Base-by-base conservation (phyloP, 495 filamentous ascomycete genomes). In the Aspergillus avenaceus region DNA sequence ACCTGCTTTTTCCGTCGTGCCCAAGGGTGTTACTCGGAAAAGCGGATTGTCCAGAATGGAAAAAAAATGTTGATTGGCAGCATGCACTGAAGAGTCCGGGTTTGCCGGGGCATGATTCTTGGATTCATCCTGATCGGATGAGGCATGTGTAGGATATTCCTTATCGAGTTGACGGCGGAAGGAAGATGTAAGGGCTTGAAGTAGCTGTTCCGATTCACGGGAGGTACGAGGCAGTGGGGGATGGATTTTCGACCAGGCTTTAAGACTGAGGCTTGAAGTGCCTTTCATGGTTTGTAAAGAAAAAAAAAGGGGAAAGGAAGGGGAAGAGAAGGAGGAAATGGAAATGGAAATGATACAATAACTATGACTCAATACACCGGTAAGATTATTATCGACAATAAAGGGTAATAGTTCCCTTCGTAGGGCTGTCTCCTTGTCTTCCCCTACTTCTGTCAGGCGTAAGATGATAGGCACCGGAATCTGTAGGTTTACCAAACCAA, bases 41-140 rank as follows among this genome's bases (percentile, higher is more conserved):
- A 90, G 71, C 2, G 87, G 86, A 60, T 85, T 86, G n/a, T 77
- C 75, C n/a, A 91, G 74, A 34, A 91, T 83, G 27, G 76, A 71
- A 40, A 76, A 70, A 34, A 91, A 50, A 64, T 86, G 87, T 24
- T 67, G 65, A 54, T 80, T 75, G 34, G 82, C 65, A 29, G 65
- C 60, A 56, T 72, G 67, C 38, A 53, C 60, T 8, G 62, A 63
- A 8, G 65, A 64, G 36, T 67, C 54, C 28, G 59, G 49, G 47
- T 64, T 63, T 54, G 44, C 42, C 13, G 41, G 28, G 12, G 18
- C 21, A 11, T 14, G 23, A 9, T 53, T 19, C 8, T 18, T 38
- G 4, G 27, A 29, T 34, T 46, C 53, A 42, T 60, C 45, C 32
- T 55, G 40, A 18, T 55, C 52, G 28, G 58, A 44, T 13, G 64